Base-by-base conservation (phyloP, 768 basidiomycete genomes). In the Filobasidium floriforme region DNA sequence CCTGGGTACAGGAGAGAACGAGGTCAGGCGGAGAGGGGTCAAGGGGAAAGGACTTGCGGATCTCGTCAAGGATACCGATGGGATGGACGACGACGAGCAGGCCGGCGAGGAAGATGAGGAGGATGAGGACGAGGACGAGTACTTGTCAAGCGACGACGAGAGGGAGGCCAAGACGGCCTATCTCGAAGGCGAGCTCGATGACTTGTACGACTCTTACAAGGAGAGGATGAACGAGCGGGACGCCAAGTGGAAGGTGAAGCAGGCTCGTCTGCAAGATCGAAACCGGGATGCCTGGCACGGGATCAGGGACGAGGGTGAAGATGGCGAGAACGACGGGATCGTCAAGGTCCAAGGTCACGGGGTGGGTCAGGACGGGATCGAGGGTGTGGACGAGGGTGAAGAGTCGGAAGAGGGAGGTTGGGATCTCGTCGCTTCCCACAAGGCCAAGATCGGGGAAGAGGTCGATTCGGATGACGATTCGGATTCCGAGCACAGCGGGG, bases 181-280 rank as follows among this genome's bases (percentile, higher is more conserved):
- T 3, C 83, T 98, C 18, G 96, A 98, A 77, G 85, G 81, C n/a
- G 89, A 92, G 72, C 80, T 99, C 66, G 92, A 98, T 73, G 86
- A 84, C 6, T 79, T 97, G 71, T 98, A 99, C 80, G 87, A 92
- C 69, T 83, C 86, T 19, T 99, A 96, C 79, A 87, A 85, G 75
- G 85, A 87, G 63, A 82, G 88, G 66, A 80, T 90, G 80, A 83
- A 84, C 67, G 91, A 92, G 76, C 83, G 87, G 66, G 92, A 98
- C 75, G 84, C 88, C 19, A 97, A 94, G 79, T 90, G 83, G 80
- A 89, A 85, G 75, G 90, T 88, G 40, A 86, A 86, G 78, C 87
- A 92, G 75, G 85, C 87, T 7, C 82, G 90, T 66, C 81, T 83
- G 73, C 86, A 85, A 76, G 86, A 88, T 73, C 85, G 86, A 68